phyloP scores from a whole-genome alignment of 495 filamentous ascomycete species.

The Neurospora tetraspora region DNA sequence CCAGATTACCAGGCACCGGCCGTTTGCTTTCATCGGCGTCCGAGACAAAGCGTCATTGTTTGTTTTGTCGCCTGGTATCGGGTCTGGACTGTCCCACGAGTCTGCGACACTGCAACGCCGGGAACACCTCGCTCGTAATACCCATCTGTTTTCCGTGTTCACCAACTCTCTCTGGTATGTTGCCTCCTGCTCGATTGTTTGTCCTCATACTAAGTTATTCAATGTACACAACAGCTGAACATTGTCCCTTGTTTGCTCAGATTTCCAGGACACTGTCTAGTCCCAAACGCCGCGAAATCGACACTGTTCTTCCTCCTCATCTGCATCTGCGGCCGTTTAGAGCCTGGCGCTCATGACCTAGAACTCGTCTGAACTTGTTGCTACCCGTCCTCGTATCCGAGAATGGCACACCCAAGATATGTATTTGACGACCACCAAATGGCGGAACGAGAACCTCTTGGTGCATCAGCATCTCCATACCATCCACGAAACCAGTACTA shows the following conservation, averaged over 20 bases:
- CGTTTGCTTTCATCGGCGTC: background rate
- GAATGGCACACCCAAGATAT: constrained; percentile 19
- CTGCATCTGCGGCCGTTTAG: background rate
- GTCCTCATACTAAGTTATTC: background rate
- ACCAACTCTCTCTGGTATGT: background rate
- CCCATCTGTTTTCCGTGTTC: background rate
- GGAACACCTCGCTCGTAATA: background rate
- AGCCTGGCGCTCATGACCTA: background rate
- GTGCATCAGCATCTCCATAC: constrained; percentile 2
- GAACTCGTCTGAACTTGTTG: background rate
- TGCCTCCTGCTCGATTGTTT: background rate
- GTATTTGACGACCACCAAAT: constrained; percentile 24
- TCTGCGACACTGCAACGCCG: background rate
- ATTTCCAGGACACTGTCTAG: background rate
- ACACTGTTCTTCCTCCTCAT: background rate
- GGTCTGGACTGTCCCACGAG: background rate
- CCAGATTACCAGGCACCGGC: background rate
- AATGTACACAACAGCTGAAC: background rate
- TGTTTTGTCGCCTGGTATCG: background rate
- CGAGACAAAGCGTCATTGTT: background rate
- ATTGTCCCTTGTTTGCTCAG: background rate
- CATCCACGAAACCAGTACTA: constrained; percentile 11
- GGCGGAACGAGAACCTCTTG: constrained; percentile 31
- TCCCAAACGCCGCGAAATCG: background rate
- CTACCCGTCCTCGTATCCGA: background rate